phyloP scores from a whole-genome alignment of 352 stramenopile species.

The Globisporangium solare region DNA sequence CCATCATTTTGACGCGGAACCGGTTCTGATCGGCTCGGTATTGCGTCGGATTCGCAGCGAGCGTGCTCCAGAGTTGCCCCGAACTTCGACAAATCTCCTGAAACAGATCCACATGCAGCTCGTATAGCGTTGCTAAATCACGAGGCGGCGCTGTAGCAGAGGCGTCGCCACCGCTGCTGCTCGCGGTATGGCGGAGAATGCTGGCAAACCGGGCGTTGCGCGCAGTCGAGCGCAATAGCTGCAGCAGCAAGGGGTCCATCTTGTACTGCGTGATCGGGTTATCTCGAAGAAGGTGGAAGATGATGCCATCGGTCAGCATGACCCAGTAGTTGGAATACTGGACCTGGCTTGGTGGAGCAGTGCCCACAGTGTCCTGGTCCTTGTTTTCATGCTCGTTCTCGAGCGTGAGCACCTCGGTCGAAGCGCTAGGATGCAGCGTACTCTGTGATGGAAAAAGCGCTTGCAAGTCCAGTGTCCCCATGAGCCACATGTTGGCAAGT shows the following conservation, averaged over 20 bases:
- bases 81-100: slow-evolving; percentile 50
- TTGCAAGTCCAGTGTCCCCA: slow-evolving; percentile 56
- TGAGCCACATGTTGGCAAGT: slow-evolving; percentile 56
- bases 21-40: slow-evolving; percentile 27
- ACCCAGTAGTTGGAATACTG: slow-evolving; percentile 67
- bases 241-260: slow-evolving; percentile 45
- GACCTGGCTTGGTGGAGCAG: slow-evolving; percentile 4
- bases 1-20: slow-evolving; percentile 56
- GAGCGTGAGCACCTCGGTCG: slow-evolving; percentile 22
- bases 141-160: background rate
- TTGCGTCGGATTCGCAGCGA: slow-evolving; percentile 11
- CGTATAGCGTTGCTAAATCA: slow-evolving; percentile 34
- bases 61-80: slow-evolving; percentile 31
- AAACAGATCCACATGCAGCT: slow-evolving; percentile 68
- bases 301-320: slow-evolving; percentile 60
- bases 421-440: slow-evolving; percentile 3
- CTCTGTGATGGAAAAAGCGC: slow-evolving; percentile 20
- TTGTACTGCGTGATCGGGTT: slow-evolving; percentile 36
- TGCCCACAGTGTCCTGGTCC: background rate
- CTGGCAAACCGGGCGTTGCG: slow-evolving; percentile 32
- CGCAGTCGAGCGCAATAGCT: slow-evolving; percentile 39
- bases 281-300: slow-evolving; percentile 46
- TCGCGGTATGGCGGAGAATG: slow-evolving; percentile 16
- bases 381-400: slow-evolving; percentile 1
- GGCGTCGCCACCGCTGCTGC: slow-evolving; percentile 3